Conservation (phyloP, 140 eudicot genomes). For the Flaveria floridana region DNA sequence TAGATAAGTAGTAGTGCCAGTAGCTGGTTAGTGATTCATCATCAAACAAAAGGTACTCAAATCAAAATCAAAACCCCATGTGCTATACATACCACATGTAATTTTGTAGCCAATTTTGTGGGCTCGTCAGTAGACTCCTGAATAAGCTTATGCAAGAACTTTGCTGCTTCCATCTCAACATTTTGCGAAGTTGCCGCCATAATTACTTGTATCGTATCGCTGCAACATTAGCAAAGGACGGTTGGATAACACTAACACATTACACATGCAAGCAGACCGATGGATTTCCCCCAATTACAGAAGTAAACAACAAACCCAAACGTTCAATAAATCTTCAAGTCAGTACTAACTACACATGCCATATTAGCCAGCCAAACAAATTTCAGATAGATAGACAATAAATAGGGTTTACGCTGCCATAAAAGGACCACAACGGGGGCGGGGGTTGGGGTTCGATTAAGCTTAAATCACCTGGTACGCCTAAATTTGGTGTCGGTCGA, state of each 20-base stretch:
- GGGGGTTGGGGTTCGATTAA: conserved; percentile 10
- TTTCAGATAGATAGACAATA: not conserved
- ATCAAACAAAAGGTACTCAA: not conserved
- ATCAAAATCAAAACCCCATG: not conserved
- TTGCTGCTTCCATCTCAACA: conserved; percentile 95
- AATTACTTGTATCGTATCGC: conserved; percentile 18
- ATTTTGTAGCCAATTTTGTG: conserved; percentile 87
- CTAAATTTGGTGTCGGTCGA: conserved; percentile 18
- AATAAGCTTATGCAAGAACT: conserved; percentile 91
- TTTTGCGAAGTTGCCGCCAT: conserved; percentile 83
- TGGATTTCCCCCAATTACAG: not conserved
- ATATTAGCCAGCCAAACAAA: conserved; percentile 6
- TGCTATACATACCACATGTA: conserved; percentile 73
- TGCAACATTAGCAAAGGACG: not conserved
- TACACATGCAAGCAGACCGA: not conserved
- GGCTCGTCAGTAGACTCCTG: conserved; percentile 98
- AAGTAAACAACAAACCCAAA: conserved; percentile 4
- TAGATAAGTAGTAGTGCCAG: too few relatives aligned
- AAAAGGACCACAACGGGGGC: conserved; percentile 23
- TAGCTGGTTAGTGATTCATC: not conserved
- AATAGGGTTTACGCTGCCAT: conserved; percentile 31
- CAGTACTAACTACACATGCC: not conserved
- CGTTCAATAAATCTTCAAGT: not conserved
- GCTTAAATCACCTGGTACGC: conserved; percentile 15
- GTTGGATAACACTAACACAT: not conserved